phyloP scores from a whole-genome alignment of 352 stramenopile genomes.

The Phytophthora pini region DNA sequence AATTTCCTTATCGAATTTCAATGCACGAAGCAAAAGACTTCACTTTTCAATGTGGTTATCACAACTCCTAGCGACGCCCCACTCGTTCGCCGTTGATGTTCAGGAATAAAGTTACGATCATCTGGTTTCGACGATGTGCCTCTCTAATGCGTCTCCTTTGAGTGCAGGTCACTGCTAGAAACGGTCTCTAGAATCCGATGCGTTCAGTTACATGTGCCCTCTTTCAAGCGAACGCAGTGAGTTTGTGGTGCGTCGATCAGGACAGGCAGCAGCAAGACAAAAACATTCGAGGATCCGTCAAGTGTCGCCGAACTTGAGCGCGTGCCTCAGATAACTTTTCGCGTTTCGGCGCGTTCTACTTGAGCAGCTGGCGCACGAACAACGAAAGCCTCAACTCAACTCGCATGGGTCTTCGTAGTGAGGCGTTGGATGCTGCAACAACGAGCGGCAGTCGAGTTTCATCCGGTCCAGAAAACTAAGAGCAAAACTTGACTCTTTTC shows the following conservation, averaged over 20 bases:
- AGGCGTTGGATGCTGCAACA: conserved; percentile 1
- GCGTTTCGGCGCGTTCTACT: conserved; percentile 18
- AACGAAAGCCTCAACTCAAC: conserved; percentile 30
- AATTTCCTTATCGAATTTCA: no score
- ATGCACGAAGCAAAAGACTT: no score
- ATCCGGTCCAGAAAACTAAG: conserved; percentile 23
- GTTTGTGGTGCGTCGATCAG: conserved; percentile 10
- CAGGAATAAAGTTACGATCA: conserved; percentile 15
- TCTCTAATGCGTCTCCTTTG: conserved; percentile 1
- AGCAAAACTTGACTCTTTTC: conserved; percentile 24
- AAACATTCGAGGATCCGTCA: conserved; percentile 28
- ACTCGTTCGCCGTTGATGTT: background rate
- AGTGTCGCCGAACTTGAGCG: conserved; percentile 18
- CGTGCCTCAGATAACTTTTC: conserved; percentile 19
- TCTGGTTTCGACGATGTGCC: conserved; percentile 10
- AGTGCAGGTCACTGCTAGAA: conserved; percentile 8
- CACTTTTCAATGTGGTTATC: no score
- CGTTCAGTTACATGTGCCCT: conserved; percentile 4
- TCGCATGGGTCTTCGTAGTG: background rate
- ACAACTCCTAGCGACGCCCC: no score
- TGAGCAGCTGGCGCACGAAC: conserved; percentile 18
- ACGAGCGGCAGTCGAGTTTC: background rate
- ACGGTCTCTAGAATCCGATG: conserved; percentile 24
- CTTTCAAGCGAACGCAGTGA: background rate
- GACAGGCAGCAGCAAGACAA: conserved; percentile 1